Evolutionary conservation across 1,284 basidiomycete species (phyloP), one percentile per base, ranked within the genome.

Genomic region (Porogramme epimiltina): DNA sequence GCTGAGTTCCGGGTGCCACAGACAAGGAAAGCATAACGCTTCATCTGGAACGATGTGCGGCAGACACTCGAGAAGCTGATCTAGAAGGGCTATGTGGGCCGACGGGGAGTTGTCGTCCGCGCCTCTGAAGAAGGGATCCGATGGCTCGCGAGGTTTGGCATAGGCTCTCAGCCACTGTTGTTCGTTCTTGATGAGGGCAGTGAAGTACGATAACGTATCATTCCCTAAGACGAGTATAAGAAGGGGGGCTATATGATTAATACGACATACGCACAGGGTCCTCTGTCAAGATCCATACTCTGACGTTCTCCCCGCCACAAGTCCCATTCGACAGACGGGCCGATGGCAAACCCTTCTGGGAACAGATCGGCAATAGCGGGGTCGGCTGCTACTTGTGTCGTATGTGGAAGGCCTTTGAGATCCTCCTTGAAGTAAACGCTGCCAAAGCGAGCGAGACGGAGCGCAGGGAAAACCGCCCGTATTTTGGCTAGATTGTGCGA

Each of bases 401-500:
- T 28, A 16, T 42, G 41, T 15, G 41, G 41, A 3, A 26, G 4
- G 18, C n/a, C n/a, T 24, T 42, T 16, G 11, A 73, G 63, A 55
- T 74, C 71, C 20, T 68, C 62, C 51, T 63, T 66, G 56, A 66
- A 73, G 54, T 70, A 74, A 15, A 74, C 61, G 47, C 68, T 70
- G 18, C 73, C 72, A 22, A 68, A 61, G 38, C 66, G 66, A 2
- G 68, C 62, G 52, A 73, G 73, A n/a, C 20, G 33, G 20, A 58
- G 49, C 18, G 31, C 20, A 24, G 49, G 46, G 34, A 66, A 63
- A 28, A 39, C 55, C 20, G 36, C 10, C 44, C 34, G 45, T 15
- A 49, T 25, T 5, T 18, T 33, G 5, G 31, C n/a, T n/a, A 49
- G 4, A 15, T 34, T 10, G n/a, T 18, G 20, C 31, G 20, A 15